Conservation (phyloP, 495 filamentous ascomycete genomes). For the Poronia punctata region DNA sequence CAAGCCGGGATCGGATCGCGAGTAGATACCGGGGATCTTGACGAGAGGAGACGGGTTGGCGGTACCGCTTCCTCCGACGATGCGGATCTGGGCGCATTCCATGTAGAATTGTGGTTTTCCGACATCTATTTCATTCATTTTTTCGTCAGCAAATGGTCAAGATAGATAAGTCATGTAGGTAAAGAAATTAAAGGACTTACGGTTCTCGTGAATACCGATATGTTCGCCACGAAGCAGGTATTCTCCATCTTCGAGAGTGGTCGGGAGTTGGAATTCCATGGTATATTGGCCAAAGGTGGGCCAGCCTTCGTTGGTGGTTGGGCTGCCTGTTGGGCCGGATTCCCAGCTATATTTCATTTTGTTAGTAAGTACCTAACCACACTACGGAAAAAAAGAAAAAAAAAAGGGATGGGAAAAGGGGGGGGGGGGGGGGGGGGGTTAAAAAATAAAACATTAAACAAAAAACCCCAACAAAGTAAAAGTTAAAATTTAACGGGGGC, state of each 20-base stretch:
- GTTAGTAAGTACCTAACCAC: slow-evolving; percentile 2
- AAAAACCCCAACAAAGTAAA: no score
- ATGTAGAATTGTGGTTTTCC: slow-evolving; percentile 36
- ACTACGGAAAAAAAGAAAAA: no score
- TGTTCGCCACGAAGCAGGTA: slow-evolving; percentile 52
- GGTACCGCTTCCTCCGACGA: slow-evolving; percentile 38
- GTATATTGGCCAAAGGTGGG: slow-evolving; percentile 30
- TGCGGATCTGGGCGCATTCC: slow-evolving; percentile 47
- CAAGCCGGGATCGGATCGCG: slow-evolving; percentile 36
- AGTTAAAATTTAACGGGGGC: no score
- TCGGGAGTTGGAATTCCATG: slow-evolving; percentile 45
- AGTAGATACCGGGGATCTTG: slow-evolving; percentile 48
- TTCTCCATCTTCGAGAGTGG: slow-evolving; percentile 40
- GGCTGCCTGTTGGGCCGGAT: slow-evolving; percentile 25
- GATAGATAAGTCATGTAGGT: neutral
- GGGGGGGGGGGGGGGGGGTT: neutral
- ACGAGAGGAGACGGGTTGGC: slow-evolving; percentile 35
- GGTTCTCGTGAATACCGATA: slow-evolving; percentile 45
- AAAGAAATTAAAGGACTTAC: slow-evolving; percentile 12
- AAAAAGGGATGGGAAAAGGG: no score
- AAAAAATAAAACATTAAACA: neutral
- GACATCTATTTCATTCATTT: slow-evolving; percentile 6
- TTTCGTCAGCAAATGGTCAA: slow-evolving; percentile 10
- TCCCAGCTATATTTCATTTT: slow-evolving; percentile 16
- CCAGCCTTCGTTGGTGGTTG: slow-evolving; percentile 27